A percentile compares a stretch with the other conserved stretches of the same genome.
phyloP scores from a whole-genome alignment of 2,329 filamentous ascomycete species.

The Tricladium varicosporioides region DNA sequence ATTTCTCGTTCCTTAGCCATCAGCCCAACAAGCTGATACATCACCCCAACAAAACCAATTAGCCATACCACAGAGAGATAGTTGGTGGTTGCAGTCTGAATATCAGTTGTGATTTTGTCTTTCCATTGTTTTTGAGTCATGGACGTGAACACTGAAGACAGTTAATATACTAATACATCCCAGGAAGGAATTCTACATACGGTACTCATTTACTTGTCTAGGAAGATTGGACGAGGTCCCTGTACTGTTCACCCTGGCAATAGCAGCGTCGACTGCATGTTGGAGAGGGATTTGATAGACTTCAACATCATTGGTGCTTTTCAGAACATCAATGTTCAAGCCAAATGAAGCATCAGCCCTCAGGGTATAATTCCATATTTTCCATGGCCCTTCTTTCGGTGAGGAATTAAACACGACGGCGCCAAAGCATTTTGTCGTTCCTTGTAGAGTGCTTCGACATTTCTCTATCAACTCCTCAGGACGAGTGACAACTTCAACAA shows the following conservation, averaged over 20 bases:
- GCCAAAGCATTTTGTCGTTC: conserved; percentile 68
- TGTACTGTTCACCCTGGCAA: conserved; percentile 52
- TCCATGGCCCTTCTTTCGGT: conserved; percentile 62
- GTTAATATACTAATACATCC: not conserved
- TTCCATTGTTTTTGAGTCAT: conserved; percentile 63
- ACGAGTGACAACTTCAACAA: conserved; percentile 47
- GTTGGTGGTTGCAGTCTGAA: conserved; percentile 69
- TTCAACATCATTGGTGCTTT: conserved; percentile 66
- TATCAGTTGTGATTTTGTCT: conserved; percentile 60
- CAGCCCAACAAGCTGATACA: conserved; percentile 80
- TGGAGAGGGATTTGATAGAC: conserved; percentile 76
- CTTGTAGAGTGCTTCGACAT: conserved; percentile 62
- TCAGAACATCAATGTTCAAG: conserved; percentile 58
- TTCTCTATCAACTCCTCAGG: conserved; percentile 54
- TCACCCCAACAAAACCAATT: conserved; percentile 72
- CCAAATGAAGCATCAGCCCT: conserved; percentile 70
- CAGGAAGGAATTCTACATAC: not conserved
- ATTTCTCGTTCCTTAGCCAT: conserved; percentile 80
- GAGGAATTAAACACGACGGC: conserved; percentile 73
- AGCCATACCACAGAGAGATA: conserved; percentile 76
- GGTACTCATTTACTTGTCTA: conserved; percentile 57
- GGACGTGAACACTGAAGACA: conserved; percentile 59
- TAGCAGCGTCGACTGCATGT: conserved; percentile 70
- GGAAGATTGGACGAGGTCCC: conserved; percentile 39
- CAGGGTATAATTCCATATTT: conserved; percentile 80